These are phyloP conservation scores for Trifolium subterraneum DNA, from an alignment of 306 rosid genomes.

Conservation along the genomic window DNA sequence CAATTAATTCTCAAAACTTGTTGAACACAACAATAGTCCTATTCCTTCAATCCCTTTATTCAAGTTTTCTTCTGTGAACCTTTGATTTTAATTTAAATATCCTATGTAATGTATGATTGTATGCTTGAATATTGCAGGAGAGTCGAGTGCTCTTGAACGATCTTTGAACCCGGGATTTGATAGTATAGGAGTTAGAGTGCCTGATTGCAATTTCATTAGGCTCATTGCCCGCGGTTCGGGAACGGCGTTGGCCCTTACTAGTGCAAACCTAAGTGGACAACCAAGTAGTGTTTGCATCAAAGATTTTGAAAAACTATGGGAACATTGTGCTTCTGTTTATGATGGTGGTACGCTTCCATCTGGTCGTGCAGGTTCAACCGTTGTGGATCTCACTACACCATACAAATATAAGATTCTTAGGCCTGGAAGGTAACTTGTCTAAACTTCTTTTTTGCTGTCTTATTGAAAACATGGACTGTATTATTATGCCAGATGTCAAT, in stretches of 20 bases:
- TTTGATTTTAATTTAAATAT: background rate
- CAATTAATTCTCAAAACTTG: background rate
- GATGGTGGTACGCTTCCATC: constrained; percentile 88
- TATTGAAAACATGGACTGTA: constrained; percentile 31
- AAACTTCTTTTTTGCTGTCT: constrained; percentile 14
- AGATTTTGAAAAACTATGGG: constrained; percentile 85
- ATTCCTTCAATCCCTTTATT: constrained; percentile 14
- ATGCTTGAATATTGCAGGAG: constrained; percentile 66
- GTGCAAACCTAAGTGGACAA: constrained; percentile 94
- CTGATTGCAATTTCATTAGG: constrained; percentile 85
- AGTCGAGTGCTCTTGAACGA: constrained; percentile 78
- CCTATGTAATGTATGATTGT: constrained; percentile 31
- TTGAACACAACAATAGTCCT: constrained; percentile 13
- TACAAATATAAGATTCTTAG: constrained; percentile 79
- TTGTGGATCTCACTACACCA: constrained; percentile 74
- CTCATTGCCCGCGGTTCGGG: constrained; percentile 68
- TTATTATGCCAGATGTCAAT: constrained; percentile 9
- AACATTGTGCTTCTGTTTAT: constrained; percentile 79
- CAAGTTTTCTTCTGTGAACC: background rate
- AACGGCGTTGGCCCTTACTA: constrained; percentile 87
- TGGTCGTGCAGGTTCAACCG: constrained; percentile 87
- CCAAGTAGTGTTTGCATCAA: constrained; percentile 78
- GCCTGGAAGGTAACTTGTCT: constrained; percentile 80
- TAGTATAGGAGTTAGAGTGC: constrained; percentile 90
- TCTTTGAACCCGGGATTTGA: constrained; percentile 90